phyloP scores from a whole-genome alignment of 2,329 filamentous ascomycete species.

The Colletotrichum sp. region DNA sequence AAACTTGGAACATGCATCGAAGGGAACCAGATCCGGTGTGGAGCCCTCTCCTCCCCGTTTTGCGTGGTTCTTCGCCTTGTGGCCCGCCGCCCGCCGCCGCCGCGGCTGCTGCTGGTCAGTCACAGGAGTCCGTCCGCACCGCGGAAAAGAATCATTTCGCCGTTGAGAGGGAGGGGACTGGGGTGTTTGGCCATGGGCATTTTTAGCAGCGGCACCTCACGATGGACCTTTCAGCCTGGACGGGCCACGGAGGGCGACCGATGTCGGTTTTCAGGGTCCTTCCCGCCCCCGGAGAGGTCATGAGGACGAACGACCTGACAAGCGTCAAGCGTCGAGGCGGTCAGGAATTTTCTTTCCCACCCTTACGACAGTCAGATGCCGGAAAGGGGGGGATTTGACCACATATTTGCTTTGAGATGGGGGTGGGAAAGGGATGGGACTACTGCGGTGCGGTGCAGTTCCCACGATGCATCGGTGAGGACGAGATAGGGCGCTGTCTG shows the following conservation, averaged over 20 bases:
- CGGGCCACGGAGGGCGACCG: neutral
- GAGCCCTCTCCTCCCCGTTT: neutral
- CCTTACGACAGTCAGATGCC: conserved; percentile 8
- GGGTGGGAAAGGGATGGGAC: neutral
- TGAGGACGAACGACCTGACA: conserved; percentile 14
- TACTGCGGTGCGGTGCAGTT: neutral
- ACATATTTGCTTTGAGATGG: neutral
- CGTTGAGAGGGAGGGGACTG: neutral
- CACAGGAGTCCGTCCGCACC: neutral
- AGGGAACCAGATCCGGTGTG: conserved; percentile 8
- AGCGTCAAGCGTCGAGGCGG: conserved; percentile 10
- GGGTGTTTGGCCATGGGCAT: neutral
- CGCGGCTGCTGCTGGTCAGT: neutral
- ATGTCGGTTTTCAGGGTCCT: conserved; percentile 19
- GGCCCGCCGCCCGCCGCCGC: neutral
- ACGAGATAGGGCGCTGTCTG: neutral
- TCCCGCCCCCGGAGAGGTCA: conserved; percentile 9
- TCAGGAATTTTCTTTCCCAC: conserved; percentile 3
- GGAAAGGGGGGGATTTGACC: neutral
- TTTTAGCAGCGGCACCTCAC: neutral
- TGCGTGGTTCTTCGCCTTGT: neutral
- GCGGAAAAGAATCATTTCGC: neutral
- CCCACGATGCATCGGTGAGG: neutral
- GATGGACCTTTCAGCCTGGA: neutral
- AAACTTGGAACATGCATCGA: conserved; percentile 18